Percentiles rank a stretch among this genome's conserved stretches.
phyloP scores from a whole-genome alignment of 345 rosid species.

The Laguncularia racemosa region DNA sequence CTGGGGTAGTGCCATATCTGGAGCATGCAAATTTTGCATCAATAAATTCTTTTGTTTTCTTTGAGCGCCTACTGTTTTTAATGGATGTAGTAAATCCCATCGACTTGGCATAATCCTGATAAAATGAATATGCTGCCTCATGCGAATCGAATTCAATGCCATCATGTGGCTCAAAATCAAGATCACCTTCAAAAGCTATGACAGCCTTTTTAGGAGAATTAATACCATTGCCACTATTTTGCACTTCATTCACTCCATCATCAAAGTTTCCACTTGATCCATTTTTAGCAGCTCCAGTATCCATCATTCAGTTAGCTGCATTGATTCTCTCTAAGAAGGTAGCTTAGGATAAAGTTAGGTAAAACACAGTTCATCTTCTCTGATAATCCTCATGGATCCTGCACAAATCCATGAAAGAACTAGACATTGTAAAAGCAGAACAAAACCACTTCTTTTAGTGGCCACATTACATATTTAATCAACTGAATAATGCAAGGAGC shows the following conservation, averaged over 20 bases:
- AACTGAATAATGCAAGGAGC: too few relatives aligned
- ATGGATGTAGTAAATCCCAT: conserved; percentile 47
- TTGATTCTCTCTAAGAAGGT: neutral
- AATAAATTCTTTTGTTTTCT: conserved; percentile 43
- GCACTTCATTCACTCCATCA: conserved; percentile 6
- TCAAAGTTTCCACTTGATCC: conserved; percentile 5
- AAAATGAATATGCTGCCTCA: conserved; percentile 39
- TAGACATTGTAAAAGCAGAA: too few relatives aligned
- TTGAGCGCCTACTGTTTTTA: conserved; percentile 49
- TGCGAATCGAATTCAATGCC: conserved; percentile 50
- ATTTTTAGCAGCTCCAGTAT: conserved; percentile 3
- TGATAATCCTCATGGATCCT: too few relatives aligned
- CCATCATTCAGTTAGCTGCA: conserved; percentile 3
- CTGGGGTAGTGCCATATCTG: conserved; percentile 38
- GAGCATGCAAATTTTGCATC: conserved; percentile 58
- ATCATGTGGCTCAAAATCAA: conserved; percentile 27
- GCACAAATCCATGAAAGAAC: too few relatives aligned
- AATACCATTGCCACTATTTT: neutral
- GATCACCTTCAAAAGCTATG: conserved; percentile 11
- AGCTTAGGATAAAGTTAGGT: too few relatives aligned
- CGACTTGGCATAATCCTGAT: conserved; percentile 49
- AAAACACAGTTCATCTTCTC: too few relatives aligned
- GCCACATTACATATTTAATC: too few relatives aligned
- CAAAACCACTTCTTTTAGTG: too few relatives aligned
- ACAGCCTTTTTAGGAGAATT: conserved; percentile 6